Conservation (phyloP, 1,284 basidiomycete species). For the Xerocomus nothofagi region DNA sequence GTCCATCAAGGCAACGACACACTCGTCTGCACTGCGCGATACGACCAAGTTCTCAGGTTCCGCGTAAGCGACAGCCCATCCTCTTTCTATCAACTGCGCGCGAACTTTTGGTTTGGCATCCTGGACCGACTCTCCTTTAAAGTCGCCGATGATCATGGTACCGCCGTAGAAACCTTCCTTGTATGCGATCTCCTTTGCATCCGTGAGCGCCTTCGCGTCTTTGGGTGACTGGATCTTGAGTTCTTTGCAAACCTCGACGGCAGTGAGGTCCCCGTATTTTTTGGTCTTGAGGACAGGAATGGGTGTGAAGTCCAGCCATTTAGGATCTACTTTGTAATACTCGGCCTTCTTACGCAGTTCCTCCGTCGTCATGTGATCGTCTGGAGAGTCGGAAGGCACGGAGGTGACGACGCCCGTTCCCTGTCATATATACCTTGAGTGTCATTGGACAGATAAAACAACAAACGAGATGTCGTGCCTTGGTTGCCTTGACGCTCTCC, state of each 20-base stretch:
- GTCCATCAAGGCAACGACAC: slow-evolving; percentile 97
- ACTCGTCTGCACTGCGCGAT: slow-evolving; percentile 91
- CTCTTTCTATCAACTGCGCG: slow-evolving; percentile 77
- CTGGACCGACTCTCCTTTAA: slow-evolving; percentile 84
- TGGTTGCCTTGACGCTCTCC: slow-evolving; percentile 95
- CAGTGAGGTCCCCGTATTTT: slow-evolving; percentile 90
- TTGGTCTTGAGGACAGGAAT: slow-evolving; percentile 89
- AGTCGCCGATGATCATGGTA: slow-evolving; percentile 87
- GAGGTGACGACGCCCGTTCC: slow-evolving; percentile 99
- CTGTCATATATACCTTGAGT: slow-evolving; percentile 36
- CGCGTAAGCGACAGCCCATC: slow-evolving; percentile 87
- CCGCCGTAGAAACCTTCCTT: slow-evolving; percentile 98
- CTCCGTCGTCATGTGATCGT: slow-evolving; percentile 90
- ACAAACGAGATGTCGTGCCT: slow-evolving; percentile 44
- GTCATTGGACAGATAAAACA: background rate
- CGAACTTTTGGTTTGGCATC: slow-evolving; percentile 92
- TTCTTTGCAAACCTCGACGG: slow-evolving; percentile 84
- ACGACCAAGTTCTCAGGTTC: slow-evolving; percentile 95
- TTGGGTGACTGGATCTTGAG: slow-evolving; percentile 97
- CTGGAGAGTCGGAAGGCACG: slow-evolving; percentile 97
- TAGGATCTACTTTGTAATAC: slow-evolving; percentile 93
- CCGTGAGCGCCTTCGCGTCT: slow-evolving; percentile 88
- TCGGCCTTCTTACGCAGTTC: slow-evolving; percentile 97
- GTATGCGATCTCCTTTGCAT: slow-evolving; percentile 98
- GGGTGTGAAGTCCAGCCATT: slow-evolving; percentile 86